Conservation (phyloP, 352 stramenopile genomes). For the Pythium chondricola region DNA sequence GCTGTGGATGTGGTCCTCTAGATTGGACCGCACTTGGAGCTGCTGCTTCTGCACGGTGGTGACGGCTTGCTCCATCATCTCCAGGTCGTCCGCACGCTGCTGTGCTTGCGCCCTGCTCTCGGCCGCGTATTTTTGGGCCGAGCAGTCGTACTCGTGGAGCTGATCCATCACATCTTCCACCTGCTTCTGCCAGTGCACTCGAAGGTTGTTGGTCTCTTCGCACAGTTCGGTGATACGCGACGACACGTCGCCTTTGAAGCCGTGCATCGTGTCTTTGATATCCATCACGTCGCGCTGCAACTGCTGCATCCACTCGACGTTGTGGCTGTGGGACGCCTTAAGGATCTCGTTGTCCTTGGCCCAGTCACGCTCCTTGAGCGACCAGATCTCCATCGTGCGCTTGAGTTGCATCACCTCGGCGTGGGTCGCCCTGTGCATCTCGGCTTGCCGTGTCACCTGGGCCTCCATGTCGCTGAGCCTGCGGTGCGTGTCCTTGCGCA, state of each 20-base stretch:
- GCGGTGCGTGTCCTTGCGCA: conserved; percentile 62
- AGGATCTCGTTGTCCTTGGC: conserved; percentile 84
- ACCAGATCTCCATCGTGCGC: conserved; percentile 74
- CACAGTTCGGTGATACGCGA: conserved; percentile 47
- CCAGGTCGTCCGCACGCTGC: conserved; percentile 59
- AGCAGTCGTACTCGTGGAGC: conserved; percentile 45
- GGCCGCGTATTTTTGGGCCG: conserved; percentile 31
- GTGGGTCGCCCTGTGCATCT: conserved; percentile 57
- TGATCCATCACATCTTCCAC: conserved; percentile 55
- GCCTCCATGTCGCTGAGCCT: conserved; percentile 56
- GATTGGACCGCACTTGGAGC: conserved; percentile 33
- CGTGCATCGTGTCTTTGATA: conserved; percentile 67
- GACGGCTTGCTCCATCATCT: conserved; percentile 71
- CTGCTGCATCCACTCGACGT: conserved; percentile 85
- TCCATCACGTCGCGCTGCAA: conserved; percentile 78
- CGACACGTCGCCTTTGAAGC: conserved; percentile 51
- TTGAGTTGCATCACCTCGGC: conserved; percentile 68
- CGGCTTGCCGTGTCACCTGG: conserved; percentile 42
- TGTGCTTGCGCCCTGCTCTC: conserved; percentile 39
- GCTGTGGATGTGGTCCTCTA: conserved; percentile 49
- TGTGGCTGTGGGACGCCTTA: conserved; percentile 74
- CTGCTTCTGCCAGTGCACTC: conserved; percentile 65
- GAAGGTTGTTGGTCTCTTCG: conserved; percentile 61
- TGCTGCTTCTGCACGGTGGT: conserved; percentile 65
- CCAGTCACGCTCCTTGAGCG: conserved; percentile 77